phyloP scores from a whole-genome alignment of 2,329 filamentous ascomycete genomes.

The Cladosporium cucumerinum region DNA sequence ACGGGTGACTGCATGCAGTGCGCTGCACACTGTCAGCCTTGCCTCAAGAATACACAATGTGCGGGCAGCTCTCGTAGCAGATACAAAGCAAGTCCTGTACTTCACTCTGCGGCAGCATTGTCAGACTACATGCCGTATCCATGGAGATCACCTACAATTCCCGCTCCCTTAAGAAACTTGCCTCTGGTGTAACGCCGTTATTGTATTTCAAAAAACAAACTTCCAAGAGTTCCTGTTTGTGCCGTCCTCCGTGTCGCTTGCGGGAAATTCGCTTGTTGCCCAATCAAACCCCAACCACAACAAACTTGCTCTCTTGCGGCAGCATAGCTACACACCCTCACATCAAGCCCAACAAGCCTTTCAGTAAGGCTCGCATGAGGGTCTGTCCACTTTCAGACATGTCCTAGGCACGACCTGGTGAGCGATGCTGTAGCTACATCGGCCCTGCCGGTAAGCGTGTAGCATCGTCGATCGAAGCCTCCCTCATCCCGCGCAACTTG shows the following conservation, averaged over 20 bases:
- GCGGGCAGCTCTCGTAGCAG: background rate
- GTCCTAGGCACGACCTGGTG: background rate
- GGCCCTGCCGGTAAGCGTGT: background rate
- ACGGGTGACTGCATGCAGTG: background rate
- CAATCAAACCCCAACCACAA: background rate
- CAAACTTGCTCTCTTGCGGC: background rate
- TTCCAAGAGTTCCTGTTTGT: background rate
- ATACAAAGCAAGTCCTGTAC: background rate
- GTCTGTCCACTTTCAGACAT: background rate
- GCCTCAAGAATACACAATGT: background rate
- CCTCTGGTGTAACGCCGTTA: background rate
- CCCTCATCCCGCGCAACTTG: background rate
- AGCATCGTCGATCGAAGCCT: background rate
- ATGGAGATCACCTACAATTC: background rate
- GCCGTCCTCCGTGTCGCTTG: background rate
- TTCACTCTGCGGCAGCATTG: background rate
- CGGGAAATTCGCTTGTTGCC: background rate
- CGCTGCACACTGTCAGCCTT: background rate
- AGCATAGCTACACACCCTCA: background rate
- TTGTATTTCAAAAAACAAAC: background rate
- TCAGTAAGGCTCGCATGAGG: conserved; percentile 4
- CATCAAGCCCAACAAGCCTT: background rate
- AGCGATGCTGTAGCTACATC: conserved; percentile 4
- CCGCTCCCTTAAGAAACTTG: background rate
- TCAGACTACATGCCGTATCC: background rate